Evolutionary conservation across 1,284 basidiomycete genomes (phyloP).

Genomic region (Tilletia walkeri): DNA sequence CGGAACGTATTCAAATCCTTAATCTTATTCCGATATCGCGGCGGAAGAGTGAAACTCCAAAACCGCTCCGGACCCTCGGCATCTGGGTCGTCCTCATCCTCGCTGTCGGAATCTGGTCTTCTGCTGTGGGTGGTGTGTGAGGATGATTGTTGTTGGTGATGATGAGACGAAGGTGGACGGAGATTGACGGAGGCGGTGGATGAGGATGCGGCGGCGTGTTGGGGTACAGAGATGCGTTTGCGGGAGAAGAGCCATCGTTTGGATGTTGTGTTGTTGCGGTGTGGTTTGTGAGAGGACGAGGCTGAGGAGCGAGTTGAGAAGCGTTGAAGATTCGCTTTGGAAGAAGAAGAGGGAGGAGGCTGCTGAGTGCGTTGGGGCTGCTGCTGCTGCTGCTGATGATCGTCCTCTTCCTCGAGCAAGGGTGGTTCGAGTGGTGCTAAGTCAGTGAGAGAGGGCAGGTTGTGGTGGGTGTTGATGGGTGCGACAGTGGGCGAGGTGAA

Average conservation of each 20-base stretch:
- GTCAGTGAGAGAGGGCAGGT: constrained; percentile 2
- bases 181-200: neutral
- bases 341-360: too few relatives aligned
- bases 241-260: constrained; percentile 9
- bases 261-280: neutral
- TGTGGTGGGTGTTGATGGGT: neutral
- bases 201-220: neutral
- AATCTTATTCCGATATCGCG: constrained; percentile 39
- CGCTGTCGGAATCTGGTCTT: neutral
- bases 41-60: constrained; percentile 46
- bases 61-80: constrained; percentile 27
- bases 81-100: constrained; percentile 15
- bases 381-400: neutral
- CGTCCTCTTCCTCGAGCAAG: neutral
- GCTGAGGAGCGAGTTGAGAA: neutral
- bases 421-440: neutral
- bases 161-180: neutral
- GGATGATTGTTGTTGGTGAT: neutral
- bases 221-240: neutral
- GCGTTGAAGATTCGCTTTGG: neutral
- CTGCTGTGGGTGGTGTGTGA: neutral
- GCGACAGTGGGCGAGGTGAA: constrained; percentile 14
- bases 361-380: neutral
- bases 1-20: constrained; percentile 25
- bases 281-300: neutral